Percentiles rank a stretch among this genome's conserved stretches.
Conservation (phyloP, 2,329 filamentous ascomycete species). For the Arthroderma sp. region DNA sequence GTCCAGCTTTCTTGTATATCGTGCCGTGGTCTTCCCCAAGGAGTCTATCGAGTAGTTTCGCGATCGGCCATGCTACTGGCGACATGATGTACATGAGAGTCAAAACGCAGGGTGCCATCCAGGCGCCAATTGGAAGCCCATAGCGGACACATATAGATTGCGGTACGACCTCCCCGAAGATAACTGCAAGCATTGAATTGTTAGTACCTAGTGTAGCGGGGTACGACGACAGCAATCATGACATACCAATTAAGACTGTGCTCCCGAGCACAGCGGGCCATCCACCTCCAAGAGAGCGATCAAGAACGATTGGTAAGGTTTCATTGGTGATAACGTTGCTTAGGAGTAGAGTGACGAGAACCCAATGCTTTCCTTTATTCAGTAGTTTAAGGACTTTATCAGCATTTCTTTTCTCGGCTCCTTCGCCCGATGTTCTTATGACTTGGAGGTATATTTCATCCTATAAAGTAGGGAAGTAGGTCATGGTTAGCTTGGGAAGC, state of each 20-base stretch:
- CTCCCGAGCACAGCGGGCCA: constrained; percentile 89
- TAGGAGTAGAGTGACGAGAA: constrained; percentile 81
- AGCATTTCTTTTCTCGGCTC: constrained; percentile 75
- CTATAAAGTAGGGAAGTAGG: constrained; percentile 27
- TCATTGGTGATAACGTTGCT: constrained; percentile 98
- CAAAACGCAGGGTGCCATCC: constrained; percentile 79
- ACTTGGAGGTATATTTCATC: constrained; percentile 97
- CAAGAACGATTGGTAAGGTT: constrained; percentile 85
- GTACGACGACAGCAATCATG: neutral
- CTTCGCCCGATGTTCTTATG: constrained; percentile 71
- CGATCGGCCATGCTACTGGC: constrained; percentile 84
- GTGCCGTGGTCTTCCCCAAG: constrained; percentile 92
- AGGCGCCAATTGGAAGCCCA: constrained; percentile 85
- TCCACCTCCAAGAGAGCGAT: constrained; percentile 84
- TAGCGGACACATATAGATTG: constrained; percentile 95
- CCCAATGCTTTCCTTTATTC: constrained; percentile 91
- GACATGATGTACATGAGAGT: constrained; percentile 83
- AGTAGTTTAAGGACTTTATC: constrained; percentile 66
- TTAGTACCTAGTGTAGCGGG: neutral
- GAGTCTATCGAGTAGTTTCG: constrained; percentile 85
- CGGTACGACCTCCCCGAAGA: constrained; percentile 92
- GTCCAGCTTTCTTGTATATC: constrained; percentile 91
- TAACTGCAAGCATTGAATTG: constrained; percentile 46
- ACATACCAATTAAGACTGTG: constrained; percentile 80
- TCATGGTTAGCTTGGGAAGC: neutral